Base-by-base conservation (phyloP, 176 grass and related monocot species). In the Tillandsia leiboldiana region DNA sequence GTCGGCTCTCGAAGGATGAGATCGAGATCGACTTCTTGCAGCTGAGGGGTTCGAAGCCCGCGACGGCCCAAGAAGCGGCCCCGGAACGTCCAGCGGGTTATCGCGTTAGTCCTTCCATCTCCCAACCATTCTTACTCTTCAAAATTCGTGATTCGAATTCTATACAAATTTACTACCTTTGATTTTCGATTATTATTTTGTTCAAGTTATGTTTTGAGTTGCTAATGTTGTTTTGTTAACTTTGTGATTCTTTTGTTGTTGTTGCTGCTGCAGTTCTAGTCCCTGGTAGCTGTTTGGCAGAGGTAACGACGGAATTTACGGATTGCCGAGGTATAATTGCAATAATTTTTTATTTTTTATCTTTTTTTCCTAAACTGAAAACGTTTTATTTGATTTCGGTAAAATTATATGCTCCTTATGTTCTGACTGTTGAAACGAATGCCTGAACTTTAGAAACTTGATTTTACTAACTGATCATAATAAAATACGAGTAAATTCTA, bases 31-130 rank as follows among this genome's bases (percentile, higher is more conserved):
- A 75, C 12, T 75, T 65, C 24, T 65, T 29, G 20, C 26, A 49
- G 17, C 48, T 75, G 48, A 53, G 29, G 18, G 73, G 63, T 12
- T 65, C 59, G 62, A 66, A 75, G 61, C 71, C 71, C 28, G 15
- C 28, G 71, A 29, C 14, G 53, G 53, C 71, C 71, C n/a, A 73
- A 73, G 14, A 73, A 73, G 71, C 53, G 71, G 54, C 28, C 71
- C 1, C 58, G 42, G 14, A 49, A 20, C 54, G 53, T 73, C 2
- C 54, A 62, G 71, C 52, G 28, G 29, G 27, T 22, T 12, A 53
- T 73, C 13, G 54, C 62, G 71, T 73, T 17, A 22, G 56, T 33
- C 29, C 29, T 33, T 33, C 29, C 29, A 2, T 33, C 29, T 4
- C 29, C n/a, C n/a, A 5, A 33, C 5, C 29, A 33, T 33, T 33